These are phyloP conservation scores for Phialophora chinensis DNA, from an alignment of 2,329 filamentous ascomycete species.

Conservation along the genomic window DNA sequence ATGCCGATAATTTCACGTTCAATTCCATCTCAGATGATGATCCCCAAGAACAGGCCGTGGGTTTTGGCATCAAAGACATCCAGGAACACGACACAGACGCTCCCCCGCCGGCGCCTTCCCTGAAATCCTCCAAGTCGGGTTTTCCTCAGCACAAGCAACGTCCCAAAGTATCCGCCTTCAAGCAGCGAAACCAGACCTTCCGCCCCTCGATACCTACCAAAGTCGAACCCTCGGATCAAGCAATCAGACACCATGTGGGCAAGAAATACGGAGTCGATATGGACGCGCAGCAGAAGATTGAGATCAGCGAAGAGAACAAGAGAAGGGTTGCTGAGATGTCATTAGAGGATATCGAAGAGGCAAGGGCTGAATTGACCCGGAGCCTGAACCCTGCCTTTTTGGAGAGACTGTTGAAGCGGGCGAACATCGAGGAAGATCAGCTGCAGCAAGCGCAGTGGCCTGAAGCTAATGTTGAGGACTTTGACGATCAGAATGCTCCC, in stretches of 20 bases:
- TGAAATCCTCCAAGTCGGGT: conserved; percentile 70
- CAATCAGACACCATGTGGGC: conserved; percentile 35
- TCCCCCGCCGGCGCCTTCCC: conserved; percentile 56
- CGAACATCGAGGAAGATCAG: conserved; percentile 70
- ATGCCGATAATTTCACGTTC: conserved; percentile 53
- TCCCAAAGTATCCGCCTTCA: conserved; percentile 76
- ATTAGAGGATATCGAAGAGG: conserved; percentile 77
- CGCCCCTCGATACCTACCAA: conserved; percentile 31
- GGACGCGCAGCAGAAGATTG: conserved; percentile 64
- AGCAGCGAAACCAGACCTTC: conserved; percentile 63
- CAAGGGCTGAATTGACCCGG: conserved; percentile 79
- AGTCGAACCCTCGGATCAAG: conserved; percentile 36
- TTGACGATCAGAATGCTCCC: background rate
- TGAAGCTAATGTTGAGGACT: conserved; percentile 17
- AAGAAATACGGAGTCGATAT: conserved; percentile 39
- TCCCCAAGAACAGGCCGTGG: conserved; percentile 39
- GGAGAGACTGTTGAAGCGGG: conserved; percentile 74
- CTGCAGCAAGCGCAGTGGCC: conserved; percentile 24
- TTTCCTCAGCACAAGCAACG: conserved; percentile 91
- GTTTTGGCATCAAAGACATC: conserved; percentile 71
- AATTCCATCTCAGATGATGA: conserved; percentile 42
- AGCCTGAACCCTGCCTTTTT: conserved; percentile 76
- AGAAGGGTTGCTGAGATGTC: conserved; percentile 79
- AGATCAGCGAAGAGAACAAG: conserved; percentile 84
- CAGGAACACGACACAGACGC: conserved; percentile 69